Conservation (phyloP, 495 filamentous ascomycete genomes). For the Tuber umbilicatum region DNA sequence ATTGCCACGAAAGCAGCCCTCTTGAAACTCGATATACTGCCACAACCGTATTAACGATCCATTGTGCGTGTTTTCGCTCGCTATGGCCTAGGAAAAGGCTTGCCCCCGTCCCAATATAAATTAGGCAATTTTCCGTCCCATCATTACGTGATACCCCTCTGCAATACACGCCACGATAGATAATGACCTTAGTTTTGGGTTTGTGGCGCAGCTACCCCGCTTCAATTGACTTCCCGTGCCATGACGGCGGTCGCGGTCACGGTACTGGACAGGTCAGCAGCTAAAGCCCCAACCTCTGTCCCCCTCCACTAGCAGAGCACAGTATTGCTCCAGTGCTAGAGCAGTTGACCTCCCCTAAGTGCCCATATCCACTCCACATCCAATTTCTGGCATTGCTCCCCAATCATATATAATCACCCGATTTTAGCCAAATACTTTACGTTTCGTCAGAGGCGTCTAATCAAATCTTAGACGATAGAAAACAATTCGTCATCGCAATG, state of each 20-base stretch:
- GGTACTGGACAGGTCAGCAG: not conserved
- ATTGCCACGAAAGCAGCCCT: not conserved
- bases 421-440: not conserved
- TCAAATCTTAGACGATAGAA: not conserved
- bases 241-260: not conserved
- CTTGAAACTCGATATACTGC: not conserved
- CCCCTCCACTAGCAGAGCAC: not conserved
- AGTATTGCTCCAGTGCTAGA: not conserved
- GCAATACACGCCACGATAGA: not conserved
- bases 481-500: not conserved
- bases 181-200: not conserved
- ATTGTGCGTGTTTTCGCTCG: too few relatives aligned
- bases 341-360: not conserved
- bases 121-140: not conserved
- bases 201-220: not conserved
- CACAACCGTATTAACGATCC: too few relatives aligned
- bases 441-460: not conserved
- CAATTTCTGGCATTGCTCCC: not conserved
- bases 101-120: not conserved
- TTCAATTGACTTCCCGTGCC: not conserved
- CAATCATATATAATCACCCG: not conserved
- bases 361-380: not conserved
- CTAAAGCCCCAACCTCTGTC: not conserved
- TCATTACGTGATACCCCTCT: too few relatives aligned
- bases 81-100: not conserved